Evolutionary conservation across 768 basidiomycete genomes (phyloP), one percentile per base, ranked within the genome.

Genomic region (Boletus speciosus): DNA sequence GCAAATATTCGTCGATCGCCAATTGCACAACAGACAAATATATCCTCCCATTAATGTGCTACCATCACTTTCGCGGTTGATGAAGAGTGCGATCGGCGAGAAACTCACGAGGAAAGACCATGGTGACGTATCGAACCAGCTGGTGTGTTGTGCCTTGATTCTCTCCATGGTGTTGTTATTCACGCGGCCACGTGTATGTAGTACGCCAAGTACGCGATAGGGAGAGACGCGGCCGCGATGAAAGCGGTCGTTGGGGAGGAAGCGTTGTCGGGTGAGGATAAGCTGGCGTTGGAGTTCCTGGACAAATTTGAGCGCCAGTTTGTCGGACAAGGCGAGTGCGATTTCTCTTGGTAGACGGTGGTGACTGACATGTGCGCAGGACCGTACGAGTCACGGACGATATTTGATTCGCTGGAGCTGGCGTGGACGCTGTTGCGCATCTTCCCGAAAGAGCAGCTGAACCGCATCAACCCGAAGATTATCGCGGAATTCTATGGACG

Each of bases 1-100:
- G 47, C 97, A 99, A 76, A 97, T 99, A 76, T 96, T 88, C 72
- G 90, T 99, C 67, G 97, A 99, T 78, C 88, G 97, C 60, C 93
- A 97, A 72, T 77, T 99, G 71, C 80, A 97, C 81, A 98, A 99
- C 78, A 80, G 89, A 65, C 93, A 94, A 73, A 95, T 98, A 70
- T 98, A 98, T 76, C 97, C 97, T 35, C 97, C 97, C 47, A 98
- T 99, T 80, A 99, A 99, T 76, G 96, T 99, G 56, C 80, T 99
- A 44, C 97, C 97, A 57, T 98, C 97, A 59, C 81, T 99, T 67
- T 98, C 97, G 63, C 94, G 97, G 74, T 77, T 99, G 71, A 99
- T 99, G 97, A 99, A 99, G 86, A 93, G 90, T 64, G 97, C 97
- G 60, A 98, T 98, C 73, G 97, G 97, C 61, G 96, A 98, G 76